These are phyloP conservation scores for Aspergillus latus DNA, from an alignment of 2,329 filamentous ascomycete genomes.

Conservation along the genomic window DNA sequence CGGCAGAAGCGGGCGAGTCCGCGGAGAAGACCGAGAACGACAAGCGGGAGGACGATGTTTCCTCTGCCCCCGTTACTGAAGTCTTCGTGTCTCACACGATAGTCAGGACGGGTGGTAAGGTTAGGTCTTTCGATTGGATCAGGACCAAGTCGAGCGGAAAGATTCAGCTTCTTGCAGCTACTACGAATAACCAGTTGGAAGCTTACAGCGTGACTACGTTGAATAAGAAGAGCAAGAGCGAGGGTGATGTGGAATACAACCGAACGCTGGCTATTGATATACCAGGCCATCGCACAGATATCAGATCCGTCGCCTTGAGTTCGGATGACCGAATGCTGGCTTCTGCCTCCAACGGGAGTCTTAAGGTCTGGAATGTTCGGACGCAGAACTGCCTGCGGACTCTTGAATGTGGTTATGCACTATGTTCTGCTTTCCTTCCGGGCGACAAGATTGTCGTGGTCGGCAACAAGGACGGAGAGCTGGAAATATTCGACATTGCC, in stretches of 20 bases:
- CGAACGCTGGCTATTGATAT: slow-evolving; percentile 80
- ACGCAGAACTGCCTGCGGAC: slow-evolving; percentile 89
- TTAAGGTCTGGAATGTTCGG: slow-evolving; percentile 96
- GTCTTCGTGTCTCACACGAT: slow-evolving; percentile 88
- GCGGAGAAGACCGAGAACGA: slow-evolving; percentile 41
- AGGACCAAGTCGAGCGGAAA: slow-evolving; percentile 65
- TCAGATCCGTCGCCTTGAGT: slow-evolving; percentile 83
- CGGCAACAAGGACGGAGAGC: slow-evolving; percentile 87
- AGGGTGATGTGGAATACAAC: slow-evolving; percentile 78
- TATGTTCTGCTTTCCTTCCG: slow-evolving; percentile 91
- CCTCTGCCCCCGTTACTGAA: slow-evolving; percentile 74
- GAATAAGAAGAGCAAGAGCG: slow-evolving; percentile 71
- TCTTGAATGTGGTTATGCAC: slow-evolving; percentile 90
- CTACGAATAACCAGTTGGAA: slow-evolving; percentile 92
- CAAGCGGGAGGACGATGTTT: slow-evolving; percentile 64
- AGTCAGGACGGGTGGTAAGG: slow-evolving; percentile 83
- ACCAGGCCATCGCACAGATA: slow-evolving; percentile 87
- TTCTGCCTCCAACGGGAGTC: slow-evolving; percentile 82
- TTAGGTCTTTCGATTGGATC: slow-evolving; percentile 85
- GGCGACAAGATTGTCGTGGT: slow-evolving; percentile 96
- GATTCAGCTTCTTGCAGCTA: slow-evolving; percentile 76
- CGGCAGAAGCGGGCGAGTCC: slow-evolving; percentile 32
- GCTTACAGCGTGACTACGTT: slow-evolving; percentile 71
- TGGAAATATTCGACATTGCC: slow-evolving; percentile 95
- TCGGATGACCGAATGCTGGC: slow-evolving; percentile 97